Evolutionary conservation across 2,329 filamentous ascomycete genomes (phyloP).

Genomic region (Boeremia lycopersici): DNA sequence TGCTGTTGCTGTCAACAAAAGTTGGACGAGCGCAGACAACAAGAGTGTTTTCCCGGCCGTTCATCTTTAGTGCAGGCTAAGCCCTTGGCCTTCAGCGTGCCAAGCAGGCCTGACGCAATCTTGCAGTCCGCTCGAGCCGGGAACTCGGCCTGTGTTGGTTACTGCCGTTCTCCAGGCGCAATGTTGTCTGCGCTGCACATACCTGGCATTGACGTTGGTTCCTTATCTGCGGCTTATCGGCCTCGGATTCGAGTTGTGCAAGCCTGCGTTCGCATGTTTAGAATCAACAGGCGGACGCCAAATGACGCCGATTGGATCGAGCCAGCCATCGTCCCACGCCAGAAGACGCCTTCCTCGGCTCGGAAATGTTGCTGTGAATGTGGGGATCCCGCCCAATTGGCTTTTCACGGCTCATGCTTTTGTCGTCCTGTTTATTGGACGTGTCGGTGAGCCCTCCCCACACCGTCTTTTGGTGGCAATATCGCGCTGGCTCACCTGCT

Average conservation of each 20-base stretch:
- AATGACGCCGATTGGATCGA: conserved; percentile 14
- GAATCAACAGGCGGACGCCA: conserved; percentile 8
- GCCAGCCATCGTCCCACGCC: conserved; percentile 7
- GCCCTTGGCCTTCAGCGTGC: conserved; percentile 16
- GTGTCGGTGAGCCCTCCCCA: not conserved
- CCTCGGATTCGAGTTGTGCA: not conserved
- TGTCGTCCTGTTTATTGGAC: not conserved
- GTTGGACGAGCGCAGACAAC: conserved; percentile 11
- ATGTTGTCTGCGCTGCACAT: not conserved
- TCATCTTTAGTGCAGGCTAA: conserved; percentile 19
- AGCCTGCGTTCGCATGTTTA: not conserved
- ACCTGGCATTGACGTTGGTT: not conserved
- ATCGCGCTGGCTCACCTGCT: no score
- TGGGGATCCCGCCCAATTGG: not conserved
- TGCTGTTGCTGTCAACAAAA: conserved; percentile 5
- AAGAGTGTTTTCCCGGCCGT: conserved; percentile 9
- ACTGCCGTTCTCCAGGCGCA: not conserved
- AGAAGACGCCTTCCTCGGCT: conserved; percentile 1
- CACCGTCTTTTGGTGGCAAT: no score
- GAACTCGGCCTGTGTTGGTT: conserved; percentile 5
- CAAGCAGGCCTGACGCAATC: conserved; percentile 10
- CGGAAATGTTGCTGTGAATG: conserved; percentile 3
- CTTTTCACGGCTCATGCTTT: not conserved
- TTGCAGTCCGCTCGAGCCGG: conserved; percentile 6
- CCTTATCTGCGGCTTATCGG: not conserved